Base-by-base conservation (phyloP, 1,284 basidiomycete genomes). In the Ceratobasidium sp. region DNA sequence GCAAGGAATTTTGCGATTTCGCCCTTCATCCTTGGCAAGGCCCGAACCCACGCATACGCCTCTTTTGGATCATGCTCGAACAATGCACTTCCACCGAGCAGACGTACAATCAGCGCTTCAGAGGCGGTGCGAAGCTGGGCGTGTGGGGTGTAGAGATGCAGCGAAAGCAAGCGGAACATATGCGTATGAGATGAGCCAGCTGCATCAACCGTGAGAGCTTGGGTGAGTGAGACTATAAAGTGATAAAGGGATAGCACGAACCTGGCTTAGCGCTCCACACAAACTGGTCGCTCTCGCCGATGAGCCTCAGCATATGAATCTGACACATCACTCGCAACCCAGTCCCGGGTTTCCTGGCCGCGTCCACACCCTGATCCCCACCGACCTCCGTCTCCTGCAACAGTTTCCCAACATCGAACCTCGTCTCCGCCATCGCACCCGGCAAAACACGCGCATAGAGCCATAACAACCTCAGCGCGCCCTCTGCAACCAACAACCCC, bases 401-500 rank as follows among this genome's bases (percentile, higher is more conserved):
- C 35, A 96, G 80, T 78, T 94, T 94, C 14, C 94, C 94, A 21
- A 91, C 87, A 79, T 98, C 96, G 78, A 96, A 96, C 57, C 89
- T 86, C 7, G 89, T 88, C 79, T 96, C 95, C 0, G 88, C 87
- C 0, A 92, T 89, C 3, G 93, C 82, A 5, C 86, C 85, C 0
- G 94, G 93, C 14, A 98, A 81, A 57, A 88, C 90, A 28, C 84
- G 84, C 77, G 96, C 91, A 80, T 97, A 98, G 41, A 97, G 84
- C 85, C 91, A 92, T 67, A 98, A 82, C 61, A 98, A 81, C 23
- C 95, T 83, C 75, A 96, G 88, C 0, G 93, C 88, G 28, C 87
- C 87, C 80, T 98, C 96, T 0, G 89, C 86, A 26, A 96, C 82
- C 75, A 98, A 81, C 13, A 28, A 38, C 9, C 41, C 0, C 89